A percentile compares a stretch with the other conserved stretches of the same genome.
These are phyloP conservation scores for Elsinoe fawcettii DNA, from an alignment of 2,329 filamentous ascomycete genomes.

Conservation along the genomic window DNA sequence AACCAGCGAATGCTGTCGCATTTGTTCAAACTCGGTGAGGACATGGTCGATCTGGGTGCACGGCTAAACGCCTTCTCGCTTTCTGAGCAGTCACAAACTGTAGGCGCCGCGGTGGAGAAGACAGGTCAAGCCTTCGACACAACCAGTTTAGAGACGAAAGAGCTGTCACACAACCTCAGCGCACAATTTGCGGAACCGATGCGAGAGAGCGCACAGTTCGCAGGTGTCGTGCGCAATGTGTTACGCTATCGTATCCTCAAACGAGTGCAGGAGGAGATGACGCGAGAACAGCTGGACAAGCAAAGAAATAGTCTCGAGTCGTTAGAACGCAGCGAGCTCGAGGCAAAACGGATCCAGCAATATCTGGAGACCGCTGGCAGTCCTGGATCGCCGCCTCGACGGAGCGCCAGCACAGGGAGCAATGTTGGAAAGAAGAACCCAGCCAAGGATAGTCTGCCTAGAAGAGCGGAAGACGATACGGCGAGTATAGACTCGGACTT, in stretches of 20 bases:
- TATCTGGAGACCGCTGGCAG: slow-evolving; percentile 69
- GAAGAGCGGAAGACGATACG: slow-evolving; percentile 26
- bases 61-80: slow-evolving; percentile 94
- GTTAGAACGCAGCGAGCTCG: slow-evolving; percentile 85
- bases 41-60: slow-evolving; percentile 89
- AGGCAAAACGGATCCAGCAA: slow-evolving; percentile 87
- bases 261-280: slow-evolving; percentile 95
- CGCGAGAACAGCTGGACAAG: slow-evolving; percentile 82
- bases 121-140: slow-evolving; percentile 91
- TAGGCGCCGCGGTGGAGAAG: slow-evolving; percentile 88
- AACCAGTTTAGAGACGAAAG: slow-evolving; percentile 91
- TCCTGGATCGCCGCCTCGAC: slow-evolving; percentile 49
- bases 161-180: slow-evolving; percentile 78
- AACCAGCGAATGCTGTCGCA: slow-evolving; percentile 85
- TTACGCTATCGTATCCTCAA: slow-evolving; percentile 86
- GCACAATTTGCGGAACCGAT: slow-evolving; percentile 95
- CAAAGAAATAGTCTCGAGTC: slow-evolving; percentile 76
- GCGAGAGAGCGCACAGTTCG: slow-evolving; percentile 95
- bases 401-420: slow-evolving; percentile 47
- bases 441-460: slow-evolving; percentile 30
- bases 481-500: slow-evolving; percentile 76
- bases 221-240: slow-evolving; percentile 82
- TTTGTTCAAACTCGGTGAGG: slow-evolving; percentile 71
- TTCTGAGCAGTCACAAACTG: slow-evolving; percentile 79
- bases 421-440: slow-evolving; percentile 33